Evolutionary conservation across 768 basidiomycete genomes (phyloP), one percentile per base, ranked within the genome.

Genomic region (Leccinum boreale): DNA sequence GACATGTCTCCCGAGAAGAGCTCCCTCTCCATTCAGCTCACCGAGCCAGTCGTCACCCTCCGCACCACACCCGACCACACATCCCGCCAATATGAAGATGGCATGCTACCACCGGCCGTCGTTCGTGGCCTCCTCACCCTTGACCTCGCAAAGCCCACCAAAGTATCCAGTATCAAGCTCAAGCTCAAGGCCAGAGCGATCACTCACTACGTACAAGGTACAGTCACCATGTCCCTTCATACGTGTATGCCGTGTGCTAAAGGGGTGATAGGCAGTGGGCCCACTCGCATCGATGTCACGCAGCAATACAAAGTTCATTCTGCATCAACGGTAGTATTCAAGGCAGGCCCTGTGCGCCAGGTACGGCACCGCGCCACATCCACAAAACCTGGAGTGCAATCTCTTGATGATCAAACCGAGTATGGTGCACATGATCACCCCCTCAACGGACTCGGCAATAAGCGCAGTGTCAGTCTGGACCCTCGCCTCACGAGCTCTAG

Each of bases 121-220:
- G 74, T 90, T 12, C 75, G 89, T 50, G 89, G 89, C 11, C 73
- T 90, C 6, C 77, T 90, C 56, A 84, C 82, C 2, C 75, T 91
- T 56, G 78, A 75, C 17, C 73, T 90, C 42, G 76, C 77, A 31
- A 96, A 96, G 69, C 85, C 94, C 0, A 94, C 85, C 54, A 86
- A 86, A 70, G 86, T 99, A 63, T 86, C 89, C 31, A 89, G 86
- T 64, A 94, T 99, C 58, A 86, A 87, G 55, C 78, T 97, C 42
- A 84, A 86, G 69, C 74, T 99, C n/a, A 77, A 85, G 45, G 94
- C 90, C 3, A 87, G 78, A 58, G 79, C 86, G 2, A 74, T 79
- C 21, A 89, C 86, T 4, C 81, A 84, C 36, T 97, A 93, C 88
- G 86, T 89, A 3, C 94, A 97, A 81, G 92, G 95, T 94, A 58